Percentiles rank a stretch among this genome's conserved stretches.
Conservation (phyloP, 2,329 filamentous ascomycete genomes). For the Alternaria sp. region DNA sequence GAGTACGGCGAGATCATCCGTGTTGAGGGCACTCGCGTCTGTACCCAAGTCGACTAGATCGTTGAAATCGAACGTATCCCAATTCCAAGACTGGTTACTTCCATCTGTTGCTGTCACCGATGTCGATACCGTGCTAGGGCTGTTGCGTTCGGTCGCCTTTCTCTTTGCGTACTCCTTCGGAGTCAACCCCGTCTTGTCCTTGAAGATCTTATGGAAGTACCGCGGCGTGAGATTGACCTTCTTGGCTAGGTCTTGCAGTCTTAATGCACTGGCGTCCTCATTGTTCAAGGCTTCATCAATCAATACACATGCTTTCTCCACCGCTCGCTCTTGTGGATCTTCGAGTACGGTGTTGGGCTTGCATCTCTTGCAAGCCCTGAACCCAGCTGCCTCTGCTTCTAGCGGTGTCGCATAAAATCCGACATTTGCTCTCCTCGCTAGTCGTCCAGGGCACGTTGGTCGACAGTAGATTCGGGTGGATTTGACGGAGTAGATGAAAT, state of each 20-base stretch:
- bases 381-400: constrained; percentile 59
- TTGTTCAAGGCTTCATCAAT: constrained; percentile 33
- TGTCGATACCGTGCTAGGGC: constrained; percentile 4
- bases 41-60: constrained; percentile 32
- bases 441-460: constrained; percentile 65
- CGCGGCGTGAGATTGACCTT: constrained; percentile 62
- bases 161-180: constrained; percentile 53
- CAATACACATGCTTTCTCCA: constrained; percentile 47
- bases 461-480: constrained; percentile 67
- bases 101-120: constrained; percentile 4
- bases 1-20: constrained; percentile 7
- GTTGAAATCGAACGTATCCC: constrained; percentile 35
- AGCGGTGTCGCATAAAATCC: constrained; percentile 58
- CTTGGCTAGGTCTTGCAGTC: constrained; percentile 57
- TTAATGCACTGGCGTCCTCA: constrained; percentile 32
- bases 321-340: constrained; percentile 54
- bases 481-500: constrained; percentile 64
- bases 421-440: constrained; percentile 64
- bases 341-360: constrained; percentile 51
- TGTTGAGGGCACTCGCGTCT: constrained; percentile 15
- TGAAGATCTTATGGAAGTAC: constrained; percentile 67
- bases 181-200: constrained; percentile 60
- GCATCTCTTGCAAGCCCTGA: constrained; percentile 65
- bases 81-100: constrained; percentile 14
- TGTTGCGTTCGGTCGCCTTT: constrained; percentile 17